Percentiles rank a stretch among this genome's conserved stretches.
Evolutionary conservation across 1,284 basidiomycete species (phyloP).

Genomic region (Cutaneotrichosporon daszewskae): DNA sequence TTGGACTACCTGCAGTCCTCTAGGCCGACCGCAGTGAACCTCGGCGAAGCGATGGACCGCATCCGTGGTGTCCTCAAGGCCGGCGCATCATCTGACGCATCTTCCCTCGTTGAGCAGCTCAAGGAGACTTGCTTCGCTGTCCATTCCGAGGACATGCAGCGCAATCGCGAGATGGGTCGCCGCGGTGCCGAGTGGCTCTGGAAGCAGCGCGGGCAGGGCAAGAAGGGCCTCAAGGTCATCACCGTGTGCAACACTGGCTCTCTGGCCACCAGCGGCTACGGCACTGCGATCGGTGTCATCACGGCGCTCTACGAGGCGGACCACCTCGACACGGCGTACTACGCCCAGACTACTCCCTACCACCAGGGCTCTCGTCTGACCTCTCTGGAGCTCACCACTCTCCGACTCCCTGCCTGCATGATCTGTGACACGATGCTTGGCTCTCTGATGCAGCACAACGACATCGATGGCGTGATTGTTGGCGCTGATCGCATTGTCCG

Average conservation of each 20-base stretch:
- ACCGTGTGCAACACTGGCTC: slow-evolving; percentile 96
- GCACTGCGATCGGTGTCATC: slow-evolving; percentile 87
- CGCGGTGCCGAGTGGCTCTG: slow-evolving; percentile 79
- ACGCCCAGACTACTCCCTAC: slow-evolving; percentile 83
- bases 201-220: slow-evolving; percentile 48
- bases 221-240: slow-evolving; percentile 64
- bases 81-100: slow-evolving; percentile 36
- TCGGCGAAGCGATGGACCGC: slow-evolving; percentile 71
- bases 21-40: slow-evolving; percentile 90
- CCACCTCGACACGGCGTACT: slow-evolving; percentile 73
- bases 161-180: slow-evolving; percentile 74
- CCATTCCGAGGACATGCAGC: slow-evolving; percentile 73
- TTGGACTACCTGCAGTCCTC: slow-evolving; percentile 72
- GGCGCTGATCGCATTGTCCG: slow-evolving; percentile 78
- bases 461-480: slow-evolving; percentile 79
- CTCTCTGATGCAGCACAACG: slow-evolving; percentile 77
- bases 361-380: slow-evolving; percentile 76
- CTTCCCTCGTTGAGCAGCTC: slow-evolving; percentile 56
- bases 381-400: slow-evolving; percentile 73
- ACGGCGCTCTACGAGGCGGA: slow-evolving; percentile 73
- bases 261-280: slow-evolving; percentile 86
- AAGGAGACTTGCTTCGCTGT: slow-evolving; percentile 55
- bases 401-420: slow-evolving; percentile 81
- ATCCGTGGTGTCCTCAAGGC: slow-evolving; percentile 51
- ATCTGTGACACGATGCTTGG: slow-evolving; percentile 91